phyloP scores from a whole-genome alignment of 306 rosid genomes.

The Pyrus communis region DNA sequence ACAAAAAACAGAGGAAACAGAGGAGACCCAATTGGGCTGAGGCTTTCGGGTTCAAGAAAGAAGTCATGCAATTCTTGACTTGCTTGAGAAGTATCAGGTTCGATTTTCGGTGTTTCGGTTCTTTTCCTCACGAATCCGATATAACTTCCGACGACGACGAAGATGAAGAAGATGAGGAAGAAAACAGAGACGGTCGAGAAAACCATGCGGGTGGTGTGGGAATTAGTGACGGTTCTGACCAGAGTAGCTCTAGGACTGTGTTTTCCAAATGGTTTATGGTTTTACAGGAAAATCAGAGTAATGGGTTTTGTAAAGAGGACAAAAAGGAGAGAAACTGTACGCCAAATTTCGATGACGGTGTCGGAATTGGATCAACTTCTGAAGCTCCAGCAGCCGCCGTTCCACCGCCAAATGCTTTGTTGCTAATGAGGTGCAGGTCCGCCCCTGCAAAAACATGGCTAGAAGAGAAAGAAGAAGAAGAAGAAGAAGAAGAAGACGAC shows the following conservation, averaged over 20 bases:
- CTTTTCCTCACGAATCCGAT: slow-evolving; percentile 40
- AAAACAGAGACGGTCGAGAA: slow-evolving; percentile 4
- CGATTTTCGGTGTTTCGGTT: slow-evolving; percentile 70
- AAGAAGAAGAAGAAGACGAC: not conserved
- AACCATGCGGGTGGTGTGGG: slow-evolving; percentile 22
- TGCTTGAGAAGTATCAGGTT: slow-evolving; percentile 60
- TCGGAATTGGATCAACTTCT: not conserved
- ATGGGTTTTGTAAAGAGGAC: slow-evolving; percentile 24
- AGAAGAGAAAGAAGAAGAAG: slow-evolving; percentile 30
- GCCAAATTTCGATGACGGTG: not conserved
- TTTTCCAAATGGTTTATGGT: slow-evolving; percentile 93
- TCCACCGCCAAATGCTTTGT: slow-evolving; percentile 80
- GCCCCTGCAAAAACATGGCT: slow-evolving; percentile 82
- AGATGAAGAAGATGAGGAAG: slow-evolving; percentile 22
- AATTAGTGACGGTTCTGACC: slow-evolving; percentile 23
- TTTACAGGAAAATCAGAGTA: slow-evolving; percentile 53
- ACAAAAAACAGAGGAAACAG: slow-evolving; percentile 42
- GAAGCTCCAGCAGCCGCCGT: slow-evolving; percentile 14
- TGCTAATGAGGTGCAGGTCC: slow-evolving; percentile 90
- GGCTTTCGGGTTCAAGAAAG: slow-evolving; percentile 71
- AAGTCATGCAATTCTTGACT: slow-evolving; percentile 71
- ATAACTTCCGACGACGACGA: slow-evolving; percentile 46
- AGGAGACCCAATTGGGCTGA: slow-evolving; percentile 51
- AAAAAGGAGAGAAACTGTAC: slow-evolving; percentile 5
- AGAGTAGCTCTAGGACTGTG: slow-evolving; percentile 35